Conservation (phyloP, 228 moss, liverwort and hornwort species). For the Sphagnum magellanicum region DNA sequence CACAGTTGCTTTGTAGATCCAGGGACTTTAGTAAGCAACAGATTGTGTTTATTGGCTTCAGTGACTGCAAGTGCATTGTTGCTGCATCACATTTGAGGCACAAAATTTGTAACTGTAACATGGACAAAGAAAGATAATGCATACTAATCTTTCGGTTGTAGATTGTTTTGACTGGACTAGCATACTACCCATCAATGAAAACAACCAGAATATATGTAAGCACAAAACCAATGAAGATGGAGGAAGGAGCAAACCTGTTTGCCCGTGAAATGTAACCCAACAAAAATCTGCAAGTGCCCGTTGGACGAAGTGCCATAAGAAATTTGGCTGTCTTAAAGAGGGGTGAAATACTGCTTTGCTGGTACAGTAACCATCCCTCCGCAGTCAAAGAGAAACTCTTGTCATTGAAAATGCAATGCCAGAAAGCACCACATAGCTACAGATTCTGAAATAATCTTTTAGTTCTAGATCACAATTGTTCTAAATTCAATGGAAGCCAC, state of each 20-base stretch:
- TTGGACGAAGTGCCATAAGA: constrained; percentile 45
- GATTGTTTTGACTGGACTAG: not conserved
- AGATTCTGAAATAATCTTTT: not conserved
- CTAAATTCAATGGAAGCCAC: not conserved
- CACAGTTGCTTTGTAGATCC: constrained; percentile 60
- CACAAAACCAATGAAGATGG: not conserved
- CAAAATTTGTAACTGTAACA: not conserved
- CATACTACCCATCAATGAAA: not conserved
- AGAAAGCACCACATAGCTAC: not conserved
- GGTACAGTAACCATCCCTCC: constrained; percentile 46
- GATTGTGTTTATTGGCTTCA: constrained; percentile 47
- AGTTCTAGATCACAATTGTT: not conserved
- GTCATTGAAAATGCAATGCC: not conserved
- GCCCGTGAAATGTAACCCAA: constrained; percentile 78
- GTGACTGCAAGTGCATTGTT: constrained; percentile 53
- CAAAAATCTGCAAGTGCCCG: constrained; percentile 45
- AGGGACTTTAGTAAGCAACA: constrained; percentile 54
- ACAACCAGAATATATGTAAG: not conserved
- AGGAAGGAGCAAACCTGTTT: constrained; percentile 36
- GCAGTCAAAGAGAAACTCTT: constrained; percentile 21
- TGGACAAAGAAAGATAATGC: not conserved
- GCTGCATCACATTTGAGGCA: constrained; percentile 27
- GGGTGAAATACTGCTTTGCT: constrained; percentile 45
- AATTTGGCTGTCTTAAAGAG: constrained; percentile 49
- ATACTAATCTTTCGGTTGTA: too few relatives aligned